These are phyloP conservation scores for Physcia stellaris DNA, from an alignment of 495 filamentous ascomycete species.

Conservation along the genomic window DNA sequence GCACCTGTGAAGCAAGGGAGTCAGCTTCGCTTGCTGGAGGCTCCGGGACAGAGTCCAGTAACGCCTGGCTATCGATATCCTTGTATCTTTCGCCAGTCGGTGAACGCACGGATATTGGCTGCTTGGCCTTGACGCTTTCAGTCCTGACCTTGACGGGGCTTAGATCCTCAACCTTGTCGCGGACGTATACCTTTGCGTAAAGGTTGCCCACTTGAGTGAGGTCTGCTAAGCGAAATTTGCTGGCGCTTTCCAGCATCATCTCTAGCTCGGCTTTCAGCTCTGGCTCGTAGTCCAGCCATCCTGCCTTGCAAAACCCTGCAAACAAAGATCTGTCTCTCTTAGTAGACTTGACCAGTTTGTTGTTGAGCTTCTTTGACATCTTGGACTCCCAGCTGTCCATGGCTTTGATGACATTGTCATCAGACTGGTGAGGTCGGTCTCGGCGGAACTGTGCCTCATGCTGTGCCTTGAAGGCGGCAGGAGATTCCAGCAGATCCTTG, in stretches of 20 bases:
- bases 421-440: neutral
- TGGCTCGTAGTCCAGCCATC: conserved; percentile 6
- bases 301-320: neutral
- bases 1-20: too few relatives aligned
- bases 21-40: too few relatives aligned
- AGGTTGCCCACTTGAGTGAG: neutral
- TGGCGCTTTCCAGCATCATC: neutral
- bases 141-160: neutral
- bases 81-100: conserved; percentile 1
- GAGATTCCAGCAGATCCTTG: neutral
- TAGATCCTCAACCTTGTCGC: neutral
- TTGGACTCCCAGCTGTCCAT: neutral
- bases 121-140: neutral
- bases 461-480: neutral
- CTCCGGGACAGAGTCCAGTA: too few relatives aligned
- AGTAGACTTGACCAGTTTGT: neutral
- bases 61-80: neutral
- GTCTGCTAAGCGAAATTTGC: conserved; percentile 6
- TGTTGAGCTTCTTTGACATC: neutral
- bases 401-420: neutral
- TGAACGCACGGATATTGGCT: neutral
- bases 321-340: neutral
- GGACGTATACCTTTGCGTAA: conserved; percentile 1
- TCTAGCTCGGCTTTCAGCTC: conserved; percentile 1
- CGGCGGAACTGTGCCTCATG: neutral